A percentile compares a stretch with the other conserved stretches of the same genome.
phyloP scores from a whole-genome alignment of 805 yeast genomes.

The Limtongia smithiae region DNA sequence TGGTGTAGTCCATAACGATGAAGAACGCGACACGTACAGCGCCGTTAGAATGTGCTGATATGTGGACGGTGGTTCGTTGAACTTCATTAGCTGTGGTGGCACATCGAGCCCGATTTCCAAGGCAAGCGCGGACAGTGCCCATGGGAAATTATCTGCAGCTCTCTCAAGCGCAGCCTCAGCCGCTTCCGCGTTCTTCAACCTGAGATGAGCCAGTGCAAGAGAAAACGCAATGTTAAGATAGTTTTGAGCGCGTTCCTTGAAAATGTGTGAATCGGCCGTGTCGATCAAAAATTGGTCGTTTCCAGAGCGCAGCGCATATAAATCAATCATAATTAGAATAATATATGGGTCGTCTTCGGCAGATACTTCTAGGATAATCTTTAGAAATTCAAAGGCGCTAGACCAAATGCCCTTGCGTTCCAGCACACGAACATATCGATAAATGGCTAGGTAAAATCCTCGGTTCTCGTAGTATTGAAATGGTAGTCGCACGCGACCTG shows the following conservation, averaged over 20 bases:
- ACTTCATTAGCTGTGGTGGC: slow-evolving; percentile 15
- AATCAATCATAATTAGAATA: slow-evolving; percentile 76
- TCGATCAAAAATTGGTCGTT: slow-evolving; percentile 62
- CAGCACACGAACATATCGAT: slow-evolving; percentile 64
- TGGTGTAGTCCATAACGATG: slow-evolving; percentile 28
- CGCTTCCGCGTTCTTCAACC: slow-evolving; percentile 36
- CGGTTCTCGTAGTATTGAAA: slow-evolving; percentile 71
- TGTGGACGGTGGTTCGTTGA: slow-evolving; percentile 21
- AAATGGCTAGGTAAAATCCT: slow-evolving; percentile 68
- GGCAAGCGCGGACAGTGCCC: slow-evolving; percentile 50
- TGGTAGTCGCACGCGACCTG: slow-evolving; percentile 62
- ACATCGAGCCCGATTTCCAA: slow-evolving; percentile 40
- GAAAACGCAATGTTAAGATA: slow-evolving; percentile 73
- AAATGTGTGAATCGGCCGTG: slow-evolving; percentile 53
- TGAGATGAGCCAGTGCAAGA: slow-evolving; percentile 56
- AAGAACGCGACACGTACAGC: slow-evolving; percentile 29
- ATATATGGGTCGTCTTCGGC: slow-evolving; percentile 80
- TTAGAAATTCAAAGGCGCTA: slow-evolving; percentile 75
- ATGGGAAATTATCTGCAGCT: slow-evolving; percentile 59
- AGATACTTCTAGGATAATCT: slow-evolving; percentile 60
- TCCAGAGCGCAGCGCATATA: slow-evolving; percentile 63
- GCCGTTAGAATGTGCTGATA: slow-evolving; percentile 27
- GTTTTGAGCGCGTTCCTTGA: slow-evolving; percentile 60
- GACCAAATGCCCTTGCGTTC: slow-evolving; percentile 73
- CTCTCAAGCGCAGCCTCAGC: slow-evolving; percentile 49